These are phyloP conservation scores for Botrytis byssoidea DNA, from an alignment of 2,329 filamentous ascomycete species.

Conservation along the genomic window DNA sequence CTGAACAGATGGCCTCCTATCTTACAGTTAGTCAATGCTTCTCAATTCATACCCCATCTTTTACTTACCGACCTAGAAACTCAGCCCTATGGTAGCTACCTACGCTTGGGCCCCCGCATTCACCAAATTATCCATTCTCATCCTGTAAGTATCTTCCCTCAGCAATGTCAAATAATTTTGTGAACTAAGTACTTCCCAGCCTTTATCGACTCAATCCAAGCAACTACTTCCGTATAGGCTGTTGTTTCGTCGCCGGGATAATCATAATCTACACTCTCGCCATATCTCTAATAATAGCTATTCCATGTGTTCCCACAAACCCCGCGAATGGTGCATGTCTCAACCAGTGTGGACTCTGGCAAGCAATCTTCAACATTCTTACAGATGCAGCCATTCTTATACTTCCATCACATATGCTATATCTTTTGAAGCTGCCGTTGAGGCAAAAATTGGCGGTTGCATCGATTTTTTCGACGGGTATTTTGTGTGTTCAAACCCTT, in stretches of 20 bases:
- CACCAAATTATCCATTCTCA: background rate
- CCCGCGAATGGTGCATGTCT: background rate
- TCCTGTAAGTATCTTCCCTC: background rate
- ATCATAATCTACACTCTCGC: background rate
- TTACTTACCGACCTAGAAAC: background rate
- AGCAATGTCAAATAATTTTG: too few relatives aligned
- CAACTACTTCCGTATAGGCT: background rate
- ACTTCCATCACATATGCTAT: background rate
- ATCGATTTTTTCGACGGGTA: background rate
- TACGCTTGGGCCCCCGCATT: conserved; percentile 3
- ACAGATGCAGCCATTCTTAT: background rate
- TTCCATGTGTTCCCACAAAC: background rate
- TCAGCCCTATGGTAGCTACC: conserved; percentile 1
- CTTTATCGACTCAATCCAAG: conserved; percentile 2
- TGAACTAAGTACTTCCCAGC: background rate
- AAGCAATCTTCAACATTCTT: conserved; percentile 1
- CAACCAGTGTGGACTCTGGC: background rate
- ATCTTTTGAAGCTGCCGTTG: background rate
- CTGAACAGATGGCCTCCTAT: background rate
- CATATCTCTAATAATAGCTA: background rate
- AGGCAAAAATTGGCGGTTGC: background rate
- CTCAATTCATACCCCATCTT: background rate
- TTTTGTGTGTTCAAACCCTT: background rate
- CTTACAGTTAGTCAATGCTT: background rate
- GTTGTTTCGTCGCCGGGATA: background rate